Evolutionary conservation across 2,329 filamentous ascomycete genomes (phyloP), one percentile per base, ranked within the genome.

Genomic region (Cryphonectria parasitica): DNA sequence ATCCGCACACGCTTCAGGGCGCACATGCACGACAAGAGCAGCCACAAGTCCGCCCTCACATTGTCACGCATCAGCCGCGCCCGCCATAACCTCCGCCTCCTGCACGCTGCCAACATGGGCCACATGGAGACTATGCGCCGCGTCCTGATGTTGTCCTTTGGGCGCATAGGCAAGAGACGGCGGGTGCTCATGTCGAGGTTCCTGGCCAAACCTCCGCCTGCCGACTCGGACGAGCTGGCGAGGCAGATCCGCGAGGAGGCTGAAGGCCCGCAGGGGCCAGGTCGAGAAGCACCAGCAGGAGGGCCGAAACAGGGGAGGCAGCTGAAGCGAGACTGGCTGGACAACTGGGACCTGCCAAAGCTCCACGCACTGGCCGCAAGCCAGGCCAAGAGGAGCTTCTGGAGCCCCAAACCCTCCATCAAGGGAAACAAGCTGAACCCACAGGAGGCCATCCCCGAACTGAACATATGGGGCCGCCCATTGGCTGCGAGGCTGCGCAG

Each of bases 51-150:
- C 19, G 22, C 45, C 54, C 64, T 45, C 52, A 67, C 66, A 11
- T 68, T 15, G n/a, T 39, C 25, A 15, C 80, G 81, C n/a, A 73
- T 86, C 25, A 77, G 80, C 15, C 76, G 82, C 34, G 87, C 83
- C 2, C 78, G 79, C 62, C 77, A 80, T 34, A 74, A 79, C n/a
- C 80, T 89, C 28, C 83, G 83, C 49, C 80, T 78, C 15, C 78
- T 91, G 0, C 82, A 84, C 45, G 85, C 86, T 2, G 88, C 88
- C 73, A 87, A 87, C 73, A 76, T 80, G 15, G 89, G 89, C 45
- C 81, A 87, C 71, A 71, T 80, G 45, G 66, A 73, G 0, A 83
- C 83, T 65, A 83, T 90, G 80, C 77, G 80, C 41, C 80, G 77
- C 13, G 77, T 91, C 11, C 80, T 89, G 43, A 74, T 81, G 60